These are phyloP conservation scores for Onygenales sp. DNA, from an alignment of 2,329 filamentous ascomycete genomes.

Conservation along the genomic window DNA sequence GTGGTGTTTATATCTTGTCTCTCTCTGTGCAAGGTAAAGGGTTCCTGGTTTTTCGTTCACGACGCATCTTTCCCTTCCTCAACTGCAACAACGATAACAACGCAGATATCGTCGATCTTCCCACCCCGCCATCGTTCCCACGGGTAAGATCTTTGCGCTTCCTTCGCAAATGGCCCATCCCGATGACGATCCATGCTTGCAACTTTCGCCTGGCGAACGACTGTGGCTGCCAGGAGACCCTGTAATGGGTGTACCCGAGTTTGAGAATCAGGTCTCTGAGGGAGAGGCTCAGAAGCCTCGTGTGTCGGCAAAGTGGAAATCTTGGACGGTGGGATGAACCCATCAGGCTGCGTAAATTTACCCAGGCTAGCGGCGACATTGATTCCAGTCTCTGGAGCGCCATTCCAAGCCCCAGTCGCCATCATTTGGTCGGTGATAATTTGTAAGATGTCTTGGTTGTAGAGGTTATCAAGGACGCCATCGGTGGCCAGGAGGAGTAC, in stretches of 20 bases:
- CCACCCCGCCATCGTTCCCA: conserved; percentile 81
- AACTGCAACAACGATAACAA: conserved; percentile 68
- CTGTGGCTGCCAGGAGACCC: conserved; percentile 65
- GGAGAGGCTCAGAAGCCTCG: conserved; percentile 7
- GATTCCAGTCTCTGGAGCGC: conserved; percentile 50
- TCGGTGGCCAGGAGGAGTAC: conserved; percentile 91
- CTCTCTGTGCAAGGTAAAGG: neutral
- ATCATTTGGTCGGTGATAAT: conserved; percentile 72
- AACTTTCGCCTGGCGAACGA: conserved; percentile 72
- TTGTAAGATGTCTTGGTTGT: conserved; percentile 76
- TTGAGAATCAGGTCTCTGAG: conserved; percentile 12
- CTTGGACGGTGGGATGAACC: conserved; percentile 20
- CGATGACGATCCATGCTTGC: conserved; percentile 72
- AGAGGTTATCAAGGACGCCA: conserved; percentile 92
- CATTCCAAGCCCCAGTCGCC: conserved; percentile 62
- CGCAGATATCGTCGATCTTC: conserved; percentile 93
- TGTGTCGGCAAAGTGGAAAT: conserved; percentile 9
- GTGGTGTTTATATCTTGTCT: neutral
- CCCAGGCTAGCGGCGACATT: conserved; percentile 53
- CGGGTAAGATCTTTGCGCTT: conserved; percentile 81
- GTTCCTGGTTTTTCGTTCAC: neutral
- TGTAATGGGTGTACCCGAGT: conserved; percentile 52
- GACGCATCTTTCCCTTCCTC: conserved; percentile 37
- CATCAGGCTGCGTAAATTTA: conserved; percentile 42
- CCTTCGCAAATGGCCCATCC: conserved; percentile 89